These are phyloP conservation scores for Beta corolliflora DNA, from an alignment of 179 eudicot genomes.

Conservation along the genomic window DNA sequence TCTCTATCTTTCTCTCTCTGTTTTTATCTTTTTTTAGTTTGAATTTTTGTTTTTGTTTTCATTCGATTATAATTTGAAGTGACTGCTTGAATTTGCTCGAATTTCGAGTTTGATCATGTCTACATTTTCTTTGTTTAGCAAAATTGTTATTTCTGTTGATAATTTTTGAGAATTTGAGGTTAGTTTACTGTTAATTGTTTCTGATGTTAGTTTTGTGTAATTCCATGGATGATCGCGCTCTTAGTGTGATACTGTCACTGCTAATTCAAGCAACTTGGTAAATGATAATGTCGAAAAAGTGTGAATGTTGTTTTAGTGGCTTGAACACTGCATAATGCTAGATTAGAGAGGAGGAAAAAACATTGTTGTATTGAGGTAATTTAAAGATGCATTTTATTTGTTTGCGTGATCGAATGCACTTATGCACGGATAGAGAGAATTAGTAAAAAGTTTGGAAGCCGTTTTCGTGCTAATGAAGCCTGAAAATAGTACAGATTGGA, in stretches of 20 bases:
- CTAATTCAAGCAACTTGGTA: neutral
- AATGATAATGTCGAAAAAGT: neutral
- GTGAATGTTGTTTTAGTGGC: neutral
- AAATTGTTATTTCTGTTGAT: neutral
- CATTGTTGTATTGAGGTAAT: neutral
- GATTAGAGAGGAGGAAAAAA: neutral
- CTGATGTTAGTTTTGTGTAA: too few species aligned
- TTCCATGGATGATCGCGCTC: neutral
- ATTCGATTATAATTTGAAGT: neutral
- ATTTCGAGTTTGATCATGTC: neutral
- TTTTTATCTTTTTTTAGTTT: neutral
- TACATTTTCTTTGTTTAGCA: neutral
- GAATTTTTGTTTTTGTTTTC: neutral
- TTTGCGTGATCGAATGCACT: neutral
- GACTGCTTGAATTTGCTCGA: neutral
- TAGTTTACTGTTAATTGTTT: neutral
- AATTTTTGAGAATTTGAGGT: neutral
- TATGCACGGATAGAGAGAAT: neutral
- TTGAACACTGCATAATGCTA: neutral
- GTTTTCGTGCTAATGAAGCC: neutral
- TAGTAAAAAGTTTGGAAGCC: neutral
- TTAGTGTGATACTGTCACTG: neutral
- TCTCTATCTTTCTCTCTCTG: neutral
- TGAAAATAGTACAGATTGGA: too few species aligned
- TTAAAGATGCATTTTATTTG: neutral